Evolutionary conservation across 2,329 filamentous ascomycete genomes (phyloP).

Genomic region (Aspergillus fijiensis): DNA sequence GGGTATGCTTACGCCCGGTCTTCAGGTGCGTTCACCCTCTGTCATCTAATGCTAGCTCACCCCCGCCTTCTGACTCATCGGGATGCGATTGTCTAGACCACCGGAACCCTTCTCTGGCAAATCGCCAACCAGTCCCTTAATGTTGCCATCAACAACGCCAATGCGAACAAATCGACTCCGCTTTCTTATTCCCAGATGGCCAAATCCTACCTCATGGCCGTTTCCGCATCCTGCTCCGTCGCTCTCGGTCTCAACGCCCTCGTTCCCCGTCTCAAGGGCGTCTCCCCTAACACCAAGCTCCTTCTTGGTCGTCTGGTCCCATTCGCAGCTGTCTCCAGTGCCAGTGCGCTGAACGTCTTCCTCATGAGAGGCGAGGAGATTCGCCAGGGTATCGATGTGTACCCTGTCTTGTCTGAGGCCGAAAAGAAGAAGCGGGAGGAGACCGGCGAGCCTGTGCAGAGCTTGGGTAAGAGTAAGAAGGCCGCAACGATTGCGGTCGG

Average conservation of each 20-base stretch:
- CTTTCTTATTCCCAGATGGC: constrained; percentile 76
- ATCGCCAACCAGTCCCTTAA: constrained; percentile 96
- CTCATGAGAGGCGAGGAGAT: constrained; percentile 98
- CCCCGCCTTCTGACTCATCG: background rate
- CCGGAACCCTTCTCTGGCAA: constrained; percentile 90
- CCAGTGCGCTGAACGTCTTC: constrained; percentile 91
- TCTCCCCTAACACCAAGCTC: constrained; percentile 72
- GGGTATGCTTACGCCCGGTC: constrained; percentile 91
- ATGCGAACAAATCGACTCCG: constrained; percentile 95
- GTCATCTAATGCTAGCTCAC: background rate
- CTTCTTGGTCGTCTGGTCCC: constrained; percentile 86
- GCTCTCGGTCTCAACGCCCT: constrained; percentile 87
- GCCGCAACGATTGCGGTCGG: constrained; percentile 86
- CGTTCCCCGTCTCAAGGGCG: constrained; percentile 75
- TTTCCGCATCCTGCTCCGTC: constrained; percentile 89
- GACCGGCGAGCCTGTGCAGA: constrained; percentile 64
- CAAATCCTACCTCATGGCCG: constrained; percentile 88
- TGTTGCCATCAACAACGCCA: constrained; percentile 95
- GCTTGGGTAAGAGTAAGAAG: constrained; percentile 81
- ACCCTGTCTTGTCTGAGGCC: constrained; percentile 70
- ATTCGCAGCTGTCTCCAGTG: constrained; percentile 90
- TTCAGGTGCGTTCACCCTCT: constrained; percentile 58
- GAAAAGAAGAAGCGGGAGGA: constrained; percentile 66
- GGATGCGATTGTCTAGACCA: constrained; percentile 53
- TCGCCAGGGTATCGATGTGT: constrained; percentile 86